Evolutionary conservation across 2,329 filamentous ascomycete genomes (phyloP), one percentile per base, ranked within the genome.

Genomic region (Colletotrichum neosansevieriae): DNA sequence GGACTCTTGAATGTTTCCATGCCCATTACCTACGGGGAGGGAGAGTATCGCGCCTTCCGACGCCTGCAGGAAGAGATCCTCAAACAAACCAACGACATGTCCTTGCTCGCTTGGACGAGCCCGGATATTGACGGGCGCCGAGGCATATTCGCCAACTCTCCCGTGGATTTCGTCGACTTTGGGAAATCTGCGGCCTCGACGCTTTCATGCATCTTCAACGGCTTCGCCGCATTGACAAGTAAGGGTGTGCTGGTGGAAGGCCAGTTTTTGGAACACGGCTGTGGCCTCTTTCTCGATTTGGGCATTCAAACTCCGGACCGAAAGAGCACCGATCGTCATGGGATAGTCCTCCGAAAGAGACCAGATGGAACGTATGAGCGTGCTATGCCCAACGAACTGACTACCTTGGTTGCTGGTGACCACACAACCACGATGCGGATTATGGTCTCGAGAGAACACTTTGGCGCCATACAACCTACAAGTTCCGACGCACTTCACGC

Each of bases 21-120:
- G 42, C 61, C 61, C 3, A 11, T 64, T 2, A 3, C 58, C 4
- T 64, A 58, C 9, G 61, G 61, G 11, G 61, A 64, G 36, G 61
- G 61, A n/a, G 24, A 13, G 2, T 10, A 38, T 17, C 51, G 17
- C 1, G 53, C 61, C 2, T 58, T 64, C 19, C 36, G 21, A 34
- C 42, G 53, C 4, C 34, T 64, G 19, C 61, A 64, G 10, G 53
- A 58, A 24, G 61, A 49, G 19, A 51, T 64, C 15, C 7, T 64
- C 10, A 58, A 51, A 10, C 15, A 32, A 5, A 32, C 13, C 2
- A 32, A 58, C 44, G 61, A 64, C 21, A 32, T 51, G 36, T 64
- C 61, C 5, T 15, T 64, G 12, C 34, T 64, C 15, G 44, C 32
- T 3, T 64, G 61, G 61, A 51, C 29, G 6, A 58, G 19, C 24